Conservation (phyloP, 495 filamentous ascomycete genomes). For the Poronia punctata region DNA sequence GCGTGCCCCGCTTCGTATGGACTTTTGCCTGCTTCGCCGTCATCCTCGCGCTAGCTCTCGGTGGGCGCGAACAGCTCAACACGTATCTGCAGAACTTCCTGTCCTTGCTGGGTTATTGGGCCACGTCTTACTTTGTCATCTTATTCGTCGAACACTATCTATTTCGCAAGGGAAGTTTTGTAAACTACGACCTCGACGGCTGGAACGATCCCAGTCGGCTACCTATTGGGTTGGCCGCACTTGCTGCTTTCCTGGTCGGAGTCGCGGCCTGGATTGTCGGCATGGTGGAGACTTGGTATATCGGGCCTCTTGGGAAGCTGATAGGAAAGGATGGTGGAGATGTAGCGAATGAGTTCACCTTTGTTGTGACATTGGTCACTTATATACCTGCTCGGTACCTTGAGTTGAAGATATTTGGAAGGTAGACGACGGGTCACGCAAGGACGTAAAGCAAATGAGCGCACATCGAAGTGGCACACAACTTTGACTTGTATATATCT, state of each 20-base stretch:
- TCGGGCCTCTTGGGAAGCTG: conserved; percentile 41
- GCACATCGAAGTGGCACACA: background rate
- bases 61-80: conserved; percentile 39
- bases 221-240: conserved; percentile 42
- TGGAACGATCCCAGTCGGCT: conserved; percentile 43
- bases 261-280: conserved; percentile 42
- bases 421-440: background rate
- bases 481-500: background rate
- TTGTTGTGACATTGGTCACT: conserved; percentile 38
- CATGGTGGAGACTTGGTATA: conserved; percentile 46
- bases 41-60: conserved; percentile 35
- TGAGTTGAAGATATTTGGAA: conserved; percentile 7
- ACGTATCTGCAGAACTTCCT: conserved; percentile 48
- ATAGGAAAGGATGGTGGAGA: conserved; percentile 48
- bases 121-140: conserved; percentile 50
- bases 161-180: conserved; percentile 41
- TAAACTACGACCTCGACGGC: conserved; percentile 41
- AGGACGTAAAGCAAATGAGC: background rate
- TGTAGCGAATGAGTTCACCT: conserved; percentile 48
- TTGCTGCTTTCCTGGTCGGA: conserved; percentile 37
- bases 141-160: conserved; percentile 53
- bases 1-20: conserved; percentile 43
- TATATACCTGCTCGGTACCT: conserved; percentile 25
- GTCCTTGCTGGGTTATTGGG: conserved; percentile 54
- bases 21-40: conserved; percentile 37